Evolutionary conservation across 2,329 filamentous ascomycete genomes (phyloP).

Genomic region (Pestalotiopsis sp.): DNA sequence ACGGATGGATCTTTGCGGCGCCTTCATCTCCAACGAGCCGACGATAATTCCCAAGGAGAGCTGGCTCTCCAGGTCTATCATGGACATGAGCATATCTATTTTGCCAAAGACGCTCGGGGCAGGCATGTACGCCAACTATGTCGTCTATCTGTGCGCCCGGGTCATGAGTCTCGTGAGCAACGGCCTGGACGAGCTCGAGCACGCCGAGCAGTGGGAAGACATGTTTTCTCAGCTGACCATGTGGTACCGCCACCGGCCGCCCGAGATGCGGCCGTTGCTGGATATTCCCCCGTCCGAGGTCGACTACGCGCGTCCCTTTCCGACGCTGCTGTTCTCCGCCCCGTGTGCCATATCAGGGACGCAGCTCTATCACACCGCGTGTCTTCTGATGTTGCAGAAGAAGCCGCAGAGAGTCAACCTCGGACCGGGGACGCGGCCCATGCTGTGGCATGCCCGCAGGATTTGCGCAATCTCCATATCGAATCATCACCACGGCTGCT

Average conservation of each 20-base stretch:
- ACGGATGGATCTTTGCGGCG: conserved; percentile 57
- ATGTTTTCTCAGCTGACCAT: conserved; percentile 42
- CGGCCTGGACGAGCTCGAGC: conserved; percentile 25
- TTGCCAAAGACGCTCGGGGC: conserved; percentile 39
- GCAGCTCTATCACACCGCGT: conserved; percentile 6
- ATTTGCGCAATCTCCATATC: conserved; percentile 6
- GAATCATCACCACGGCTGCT: conserved; percentile 9
- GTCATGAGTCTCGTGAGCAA: conserved; percentile 40
- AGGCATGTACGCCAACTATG: conserved; percentile 52
- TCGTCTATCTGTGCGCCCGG: conserved; percentile 50
- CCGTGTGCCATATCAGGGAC: conserved; percentile 4
- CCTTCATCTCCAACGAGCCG: conserved; percentile 51
- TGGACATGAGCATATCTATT: conserved; percentile 34
- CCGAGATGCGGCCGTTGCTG: conserved; percentile 38
- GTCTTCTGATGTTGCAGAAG: conserved; percentile 8
- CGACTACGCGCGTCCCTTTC: neutral
- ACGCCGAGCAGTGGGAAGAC: conserved; percentile 34
- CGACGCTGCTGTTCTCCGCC: neutral
- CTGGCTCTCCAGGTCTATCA: conserved; percentile 41
- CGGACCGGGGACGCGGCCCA: neutral
- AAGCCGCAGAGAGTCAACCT: neutral
- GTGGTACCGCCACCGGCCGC: conserved; percentile 40
- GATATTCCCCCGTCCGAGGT: neutral
- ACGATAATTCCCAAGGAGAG: conserved; percentile 50
- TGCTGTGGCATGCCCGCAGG: conserved; percentile 8